Percentiles rank a stretch among this genome's conserved stretches.
Conservation (phyloP, 352 stramenopile species). For the Discostella stelligera region DNA sequence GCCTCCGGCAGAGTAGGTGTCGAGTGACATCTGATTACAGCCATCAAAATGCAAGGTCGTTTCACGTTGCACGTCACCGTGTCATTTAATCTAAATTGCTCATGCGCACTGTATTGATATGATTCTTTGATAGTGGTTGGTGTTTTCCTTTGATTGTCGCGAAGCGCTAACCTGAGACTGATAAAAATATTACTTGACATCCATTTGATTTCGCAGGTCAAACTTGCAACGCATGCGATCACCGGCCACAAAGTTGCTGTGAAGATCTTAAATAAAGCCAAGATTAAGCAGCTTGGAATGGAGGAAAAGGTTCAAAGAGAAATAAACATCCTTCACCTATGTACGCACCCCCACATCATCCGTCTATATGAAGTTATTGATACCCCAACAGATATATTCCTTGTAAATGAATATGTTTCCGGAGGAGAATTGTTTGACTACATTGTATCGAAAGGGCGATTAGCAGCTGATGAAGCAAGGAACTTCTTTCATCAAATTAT, state of each 20-base stretch:
- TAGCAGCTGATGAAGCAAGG: constrained; percentile 94
- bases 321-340: constrained; percentile 98
- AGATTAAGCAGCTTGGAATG: constrained; percentile 99
- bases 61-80: neutral
- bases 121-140: neutral
- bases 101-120: neutral
- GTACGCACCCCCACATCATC: constrained; percentile 99
- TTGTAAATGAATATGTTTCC: constrained; percentile 93
- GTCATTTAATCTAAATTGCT: neutral
- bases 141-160: neutral
- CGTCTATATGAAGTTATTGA: constrained; percentile 98
- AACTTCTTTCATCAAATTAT: constrained; percentile 99
- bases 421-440: constrained; percentile 96
- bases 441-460: constrained; percentile 94
- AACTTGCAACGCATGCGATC: constrained; percentile 96
- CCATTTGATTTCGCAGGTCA: constrained; percentile 53
- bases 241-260: constrained; percentile 99
- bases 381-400: constrained; percentile 97
- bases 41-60: neutral
- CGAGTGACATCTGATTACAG: neutral
- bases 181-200: neutral
- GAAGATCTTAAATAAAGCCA: constrained; percentile 99
- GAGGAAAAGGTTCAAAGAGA: constrained; percentile 98
- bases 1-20: constrained; percentile 2
- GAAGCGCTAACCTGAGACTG: neutral